A percentile compares a stretch with the other conserved stretches of the same genome.
phyloP scores from a whole-genome alignment of 2,329 filamentous ascomycete genomes.

The Dothistroma pini region DNA sequence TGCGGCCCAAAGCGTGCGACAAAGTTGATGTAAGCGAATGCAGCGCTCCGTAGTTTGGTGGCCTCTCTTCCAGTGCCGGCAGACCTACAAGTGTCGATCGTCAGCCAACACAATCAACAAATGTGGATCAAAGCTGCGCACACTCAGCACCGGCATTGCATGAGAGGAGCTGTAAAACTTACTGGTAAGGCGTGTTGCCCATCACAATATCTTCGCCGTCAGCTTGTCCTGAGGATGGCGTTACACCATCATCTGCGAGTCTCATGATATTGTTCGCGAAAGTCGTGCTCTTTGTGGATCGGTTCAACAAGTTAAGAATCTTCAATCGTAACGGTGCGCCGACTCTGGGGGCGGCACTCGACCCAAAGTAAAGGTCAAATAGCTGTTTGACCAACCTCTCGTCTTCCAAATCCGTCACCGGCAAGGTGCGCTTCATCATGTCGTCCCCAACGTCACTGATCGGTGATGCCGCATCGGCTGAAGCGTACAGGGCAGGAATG shows the following conservation, averaged over 20 bases:
- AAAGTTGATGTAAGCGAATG: constrained; percentile 86
- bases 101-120: constrained; percentile 13
- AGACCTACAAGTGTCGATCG: constrained; percentile 29
- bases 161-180: constrained; percentile 12
- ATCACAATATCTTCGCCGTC: constrained; percentile 34
- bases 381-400: constrained; percentile 59
- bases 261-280: constrained; percentile 65
- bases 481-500: constrained; percentile 76
- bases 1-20: constrained; percentile 68
- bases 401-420: constrained; percentile 69
- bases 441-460: constrained; percentile 86
- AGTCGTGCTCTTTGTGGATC: constrained; percentile 68
- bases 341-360: constrained; percentile 46
- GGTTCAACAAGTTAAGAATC: constrained; percentile 71
- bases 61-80: constrained; percentile 64
- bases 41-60: constrained; percentile 72
- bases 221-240: constrained; percentile 35
- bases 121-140: constrained; percentile 2
- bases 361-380: constrained; percentile 69
- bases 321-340: constrained; percentile 72
- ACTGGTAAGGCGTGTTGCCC: constrained; percentile 28
- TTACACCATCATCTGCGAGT: constrained; percentile 65
- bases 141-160: constrained; percentile 15
- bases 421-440: constrained; percentile 71
- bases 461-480: constrained; percentile 75